Base-by-base conservation (phyloP, 805 yeast species). In the Kazachstania africana region DNA sequence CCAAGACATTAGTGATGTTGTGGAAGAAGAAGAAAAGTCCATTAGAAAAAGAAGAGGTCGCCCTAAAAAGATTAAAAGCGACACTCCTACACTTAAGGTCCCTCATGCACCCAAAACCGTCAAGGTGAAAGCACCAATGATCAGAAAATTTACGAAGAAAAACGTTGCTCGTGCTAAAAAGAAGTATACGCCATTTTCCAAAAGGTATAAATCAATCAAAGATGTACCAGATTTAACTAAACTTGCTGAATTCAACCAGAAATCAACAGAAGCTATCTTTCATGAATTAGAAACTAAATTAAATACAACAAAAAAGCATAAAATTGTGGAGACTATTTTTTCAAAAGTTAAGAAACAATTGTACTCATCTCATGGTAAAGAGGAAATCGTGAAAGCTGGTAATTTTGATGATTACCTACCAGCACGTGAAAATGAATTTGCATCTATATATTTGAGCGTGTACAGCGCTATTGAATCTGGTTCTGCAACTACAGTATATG, bases 371-470 rank as follows among this genome's bases (percentile, higher is more conserved):
- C 72, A 26, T 55, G 71, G 32, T 49, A 65, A 34, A 32, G 55
- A 48, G 29, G 48, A 64, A 61, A 43, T 50, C 67, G 29, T 62
- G 59, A 33, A 53, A 30, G 42, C 53, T 4, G 44, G 45, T 1
- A 44, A 60, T 20, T 57, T 61, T 4, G 66, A 68, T 3, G 61
- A 63, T 2, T 49, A 75, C 1, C 60, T 88, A 23, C 95, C 95
- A 0, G 85, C 96, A 35, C 67, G 98, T 33, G 96, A 84, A 40
- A 68, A 70, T 14, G 94, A 91, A 51, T 85, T 78, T 48, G 70
- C 75, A 8, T 69, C 75, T 34, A 60, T 91, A 4, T 82, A 75
- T 51, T 49, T 70, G 27, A 72, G 74, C 26, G 52, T 91, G 4
- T 85, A 84, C 43, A 65, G 73, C 27, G 80, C 94, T 0, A 70